These are phyloP conservation scores for Ehretia macrophylla DNA, from an alignment of 257 asterid genomes.

Conservation along the genomic window DNA sequence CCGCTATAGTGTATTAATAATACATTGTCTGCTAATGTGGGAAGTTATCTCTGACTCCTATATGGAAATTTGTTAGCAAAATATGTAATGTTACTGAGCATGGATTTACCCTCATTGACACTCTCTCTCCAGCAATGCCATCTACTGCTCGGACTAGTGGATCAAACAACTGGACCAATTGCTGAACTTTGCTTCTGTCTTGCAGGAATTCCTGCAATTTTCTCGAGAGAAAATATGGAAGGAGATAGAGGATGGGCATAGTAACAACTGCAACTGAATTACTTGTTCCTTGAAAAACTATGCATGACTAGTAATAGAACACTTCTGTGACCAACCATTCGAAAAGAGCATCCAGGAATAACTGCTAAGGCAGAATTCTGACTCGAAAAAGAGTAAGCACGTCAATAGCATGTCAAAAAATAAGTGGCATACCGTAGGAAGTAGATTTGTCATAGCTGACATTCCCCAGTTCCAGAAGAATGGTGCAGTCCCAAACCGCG, in stretches of 20 bases:
- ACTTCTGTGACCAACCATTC: no score
- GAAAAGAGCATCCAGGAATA: no score
- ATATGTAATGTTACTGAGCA: background rate
- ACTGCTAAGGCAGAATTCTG: no score
- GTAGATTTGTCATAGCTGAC: conserved; percentile 70
- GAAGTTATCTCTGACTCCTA: background rate
- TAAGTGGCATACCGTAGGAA: conserved; percentile 49
- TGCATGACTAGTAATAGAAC: no score
- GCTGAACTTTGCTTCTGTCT: conserved; percentile 77
- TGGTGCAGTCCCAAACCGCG: conserved; percentile 95
- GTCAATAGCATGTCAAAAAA: background rate
- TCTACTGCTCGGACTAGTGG: conserved; percentile 79
- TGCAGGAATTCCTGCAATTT: conserved; percentile 66
- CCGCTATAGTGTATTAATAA: background rate
- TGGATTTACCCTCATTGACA: conserved; percentile 77
- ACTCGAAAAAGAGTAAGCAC: background rate
- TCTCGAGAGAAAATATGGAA: background rate
- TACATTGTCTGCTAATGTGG: background rate
- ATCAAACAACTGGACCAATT: conserved; percentile 66
- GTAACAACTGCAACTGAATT: no score
- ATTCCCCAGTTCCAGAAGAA: conserved; percentile 99
- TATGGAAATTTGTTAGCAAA: background rate
- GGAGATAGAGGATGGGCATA: background rate
- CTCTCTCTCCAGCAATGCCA: conserved; percentile 63
- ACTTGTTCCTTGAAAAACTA: no score